Evolutionary conservation across 805 yeast species (phyloP).

Genomic region (Tetrapisispora taiwanensis): DNA sequence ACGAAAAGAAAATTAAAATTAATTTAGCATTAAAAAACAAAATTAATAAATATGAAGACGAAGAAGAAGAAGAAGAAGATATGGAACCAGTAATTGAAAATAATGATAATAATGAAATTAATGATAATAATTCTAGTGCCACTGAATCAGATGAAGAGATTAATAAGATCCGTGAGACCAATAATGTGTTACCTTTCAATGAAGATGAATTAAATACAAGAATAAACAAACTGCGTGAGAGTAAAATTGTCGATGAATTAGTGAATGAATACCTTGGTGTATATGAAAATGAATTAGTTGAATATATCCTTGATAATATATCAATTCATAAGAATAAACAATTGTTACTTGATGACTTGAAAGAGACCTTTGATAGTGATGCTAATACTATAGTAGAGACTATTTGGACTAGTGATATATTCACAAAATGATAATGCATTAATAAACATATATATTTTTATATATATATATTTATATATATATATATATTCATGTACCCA

Average conservation of each 20-base stretch:
- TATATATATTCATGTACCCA: too few relatives aligned
- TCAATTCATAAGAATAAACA: slow-evolving; percentile 16
- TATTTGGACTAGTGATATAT: slow-evolving; percentile 16
- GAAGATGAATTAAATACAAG: slow-evolving; percentile 12
- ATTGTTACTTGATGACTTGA: slow-evolving; percentile 18
- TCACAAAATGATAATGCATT: not conserved
- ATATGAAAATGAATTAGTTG: slow-evolving; percentile 26
- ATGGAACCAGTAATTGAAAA: not conserved
- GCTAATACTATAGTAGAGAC: slow-evolving; percentile 19
- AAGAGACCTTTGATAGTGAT: slow-evolving; percentile 28
- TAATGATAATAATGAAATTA: slow-evolving; percentile 4
- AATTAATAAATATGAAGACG: slow-evolving; percentile 12
- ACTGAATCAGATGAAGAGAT: slow-evolving; percentile 3
- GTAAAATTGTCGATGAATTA: slow-evolving; percentile 21
- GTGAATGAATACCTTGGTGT: slow-evolving; percentile 27
- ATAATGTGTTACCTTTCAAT: slow-evolving; percentile 7
- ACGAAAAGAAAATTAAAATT: slow-evolving; percentile 11
- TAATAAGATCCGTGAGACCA: not conserved
- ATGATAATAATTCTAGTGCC: slow-evolving; percentile 1
- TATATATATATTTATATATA: not conserved
- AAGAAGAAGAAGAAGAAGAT: not conserved
- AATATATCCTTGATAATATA: slow-evolving; percentile 24
- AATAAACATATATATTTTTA: too few relatives aligned
- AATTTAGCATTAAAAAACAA: slow-evolving; percentile 20
- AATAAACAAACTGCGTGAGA: slow-evolving; percentile 11